Evolutionary conservation across 352 stramenopile genomes (phyloP).

Genomic region (Aphanomyces cochlioides): DNA sequence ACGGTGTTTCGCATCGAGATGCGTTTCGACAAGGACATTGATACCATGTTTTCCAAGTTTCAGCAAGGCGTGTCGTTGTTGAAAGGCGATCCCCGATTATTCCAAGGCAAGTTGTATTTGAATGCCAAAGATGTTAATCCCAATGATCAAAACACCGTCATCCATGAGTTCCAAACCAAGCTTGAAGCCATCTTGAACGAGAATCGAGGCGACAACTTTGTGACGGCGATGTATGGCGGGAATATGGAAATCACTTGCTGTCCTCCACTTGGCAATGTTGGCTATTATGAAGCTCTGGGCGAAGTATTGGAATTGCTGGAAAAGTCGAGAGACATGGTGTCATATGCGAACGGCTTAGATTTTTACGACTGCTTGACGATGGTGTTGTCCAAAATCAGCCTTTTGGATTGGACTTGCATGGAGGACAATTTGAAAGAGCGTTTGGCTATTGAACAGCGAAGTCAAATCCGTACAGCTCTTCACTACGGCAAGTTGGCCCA

Average conservation of each 20-base stretch:
- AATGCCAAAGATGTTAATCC: constrained; percentile 72
- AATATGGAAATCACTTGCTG: constrained; percentile 61
- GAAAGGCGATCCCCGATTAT: constrained; percentile 56
- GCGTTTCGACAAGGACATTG: constrained; percentile 73
- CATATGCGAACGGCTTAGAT: constrained; percentile 44
- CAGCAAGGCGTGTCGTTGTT: constrained; percentile 62
- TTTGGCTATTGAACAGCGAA: background rate
- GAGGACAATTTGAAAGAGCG: constrained; percentile 41
- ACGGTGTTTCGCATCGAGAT: constrained; percentile 79
- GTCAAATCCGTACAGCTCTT: background rate
- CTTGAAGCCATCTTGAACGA: constrained; percentile 43
- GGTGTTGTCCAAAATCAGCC: constrained; percentile 68
- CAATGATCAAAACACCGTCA: constrained; percentile 50
- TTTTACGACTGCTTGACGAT: constrained; percentile 71
- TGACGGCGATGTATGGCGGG: constrained; percentile 61
- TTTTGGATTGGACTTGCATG: constrained; percentile 70
- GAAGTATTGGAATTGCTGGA: constrained; percentile 44
- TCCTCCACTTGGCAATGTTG: constrained; percentile 54
- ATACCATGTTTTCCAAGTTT: constrained; percentile 60
- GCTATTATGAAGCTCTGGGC: constrained; percentile 59
- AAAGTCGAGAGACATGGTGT: constrained; percentile 31
- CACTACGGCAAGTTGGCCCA: too few species aligned
- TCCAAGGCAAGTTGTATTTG: constrained; percentile 60
- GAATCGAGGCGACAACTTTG: constrained; percentile 55
- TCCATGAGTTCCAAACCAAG: constrained; percentile 50